Percentiles rank a stretch among this genome's conserved stretches.
These are phyloP conservation scores for Casuarina glauca DNA, from an alignment of 306 rosid species.

Conservation along the genomic window DNA sequence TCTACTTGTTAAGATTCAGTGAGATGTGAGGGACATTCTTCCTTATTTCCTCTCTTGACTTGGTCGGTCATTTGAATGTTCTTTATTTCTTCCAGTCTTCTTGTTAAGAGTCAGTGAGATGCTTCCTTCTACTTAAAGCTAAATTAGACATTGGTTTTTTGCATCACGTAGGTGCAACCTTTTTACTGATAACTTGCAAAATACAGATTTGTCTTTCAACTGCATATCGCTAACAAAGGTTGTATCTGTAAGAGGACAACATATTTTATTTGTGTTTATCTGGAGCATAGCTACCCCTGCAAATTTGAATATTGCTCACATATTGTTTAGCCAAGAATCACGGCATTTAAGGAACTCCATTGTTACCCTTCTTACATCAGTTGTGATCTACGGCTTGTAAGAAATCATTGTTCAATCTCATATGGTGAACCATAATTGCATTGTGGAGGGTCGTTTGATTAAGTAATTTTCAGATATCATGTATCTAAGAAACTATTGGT, in stretches of 20 bases:
- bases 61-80: constrained; percentile 3
- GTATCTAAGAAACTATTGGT: neutral
- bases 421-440: neutral
- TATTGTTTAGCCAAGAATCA: neutral
- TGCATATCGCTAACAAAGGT: neutral
- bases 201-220: constrained; percentile 8
- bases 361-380: neutral
- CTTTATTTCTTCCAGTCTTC: constrained; percentile 17
- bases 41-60: neutral
- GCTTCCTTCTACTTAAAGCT: constrained; percentile 6
- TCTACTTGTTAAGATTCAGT: neutral
- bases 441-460: neutral
- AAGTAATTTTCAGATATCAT: neutral
- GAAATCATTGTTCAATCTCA: neutral
- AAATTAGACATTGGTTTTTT: neutral
- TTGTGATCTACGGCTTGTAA: neutral
- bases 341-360: neutral
- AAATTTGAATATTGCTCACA: neutral
- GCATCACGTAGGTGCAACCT: neutral
- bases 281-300: neutral
- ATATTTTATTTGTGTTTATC: neutral
- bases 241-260: neutral
- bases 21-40: constrained; percentile 4
- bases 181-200: neutral
- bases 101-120: neutral